Conservation (phyloP, 2,329 filamentous ascomycete genomes). For the Neoscytalidium dimidiatum region DNA sequence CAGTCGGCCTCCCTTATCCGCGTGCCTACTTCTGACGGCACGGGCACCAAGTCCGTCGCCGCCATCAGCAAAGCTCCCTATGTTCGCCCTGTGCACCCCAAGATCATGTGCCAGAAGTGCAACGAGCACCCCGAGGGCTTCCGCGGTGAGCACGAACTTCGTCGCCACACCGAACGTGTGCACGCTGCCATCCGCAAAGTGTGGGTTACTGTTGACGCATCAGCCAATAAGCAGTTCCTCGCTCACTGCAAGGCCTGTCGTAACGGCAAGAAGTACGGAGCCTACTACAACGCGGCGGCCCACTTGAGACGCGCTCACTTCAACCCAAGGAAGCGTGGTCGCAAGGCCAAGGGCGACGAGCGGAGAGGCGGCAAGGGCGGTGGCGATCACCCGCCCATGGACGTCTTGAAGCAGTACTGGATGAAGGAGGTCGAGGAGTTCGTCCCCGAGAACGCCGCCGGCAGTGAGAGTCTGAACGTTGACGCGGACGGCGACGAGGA, state of each 20-base stretch:
- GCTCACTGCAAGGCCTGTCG: conserved; percentile 82
- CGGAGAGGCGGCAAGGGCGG: conserved; percentile 63
- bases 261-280: conserved; percentile 76
- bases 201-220: conserved; percentile 64
- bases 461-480: background rate
- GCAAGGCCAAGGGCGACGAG: conserved; percentile 59
- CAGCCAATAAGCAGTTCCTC: conserved; percentile 65
- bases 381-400: conserved; percentile 63
- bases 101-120: conserved; percentile 71
- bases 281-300: conserved; percentile 93
- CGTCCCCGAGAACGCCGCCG: conserved; percentile 26
- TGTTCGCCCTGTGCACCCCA: conserved; percentile 68
- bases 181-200: conserved; percentile 64
- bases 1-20: conserved; percentile 22
- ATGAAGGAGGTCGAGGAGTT: conserved; percentile 59
- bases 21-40: conserved; percentile 22
- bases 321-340: conserved; percentile 64
- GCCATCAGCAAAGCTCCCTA: conserved; percentile 55
- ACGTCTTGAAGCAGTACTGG: conserved; percentile 59
- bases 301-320: conserved; percentile 89
- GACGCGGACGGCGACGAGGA: conserved; percentile 17
- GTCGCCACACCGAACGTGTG: conserved; percentile 59
- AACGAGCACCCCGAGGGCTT: conserved; percentile 75
- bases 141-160: conserved; percentile 77
- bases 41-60: conserved; percentile 52